These are phyloP conservation scores for Neurospora sp. DNA, from an alignment of 2,329 filamentous ascomycete species.

Conservation along the genomic window DNA sequence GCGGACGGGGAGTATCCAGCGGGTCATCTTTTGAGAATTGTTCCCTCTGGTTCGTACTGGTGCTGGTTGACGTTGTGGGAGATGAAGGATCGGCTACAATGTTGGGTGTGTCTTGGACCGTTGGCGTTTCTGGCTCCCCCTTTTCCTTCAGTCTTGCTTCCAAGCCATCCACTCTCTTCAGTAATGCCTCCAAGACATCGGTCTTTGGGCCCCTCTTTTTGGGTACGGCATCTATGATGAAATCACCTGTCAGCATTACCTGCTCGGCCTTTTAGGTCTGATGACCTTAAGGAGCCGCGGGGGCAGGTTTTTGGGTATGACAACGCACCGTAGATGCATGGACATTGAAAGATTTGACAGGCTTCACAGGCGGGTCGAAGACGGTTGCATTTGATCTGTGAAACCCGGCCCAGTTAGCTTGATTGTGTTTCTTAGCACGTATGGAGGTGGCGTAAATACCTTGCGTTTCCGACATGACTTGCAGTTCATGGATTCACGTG, in stretches of 20 bases:
- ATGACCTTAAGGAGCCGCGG: neutral
- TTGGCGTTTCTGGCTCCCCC: slow-evolving; percentile 29
- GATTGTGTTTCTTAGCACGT: neutral
- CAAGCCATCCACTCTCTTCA: slow-evolving; percentile 78
- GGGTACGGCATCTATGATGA: slow-evolving; percentile 62
- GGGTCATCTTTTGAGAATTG: neutral
- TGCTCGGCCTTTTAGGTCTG: neutral
- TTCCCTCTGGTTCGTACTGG: slow-evolving; percentile 8
- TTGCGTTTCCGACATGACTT: slow-evolving; percentile 90
- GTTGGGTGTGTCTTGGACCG: slow-evolving; percentile 19
- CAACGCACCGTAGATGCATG: slow-evolving; percentile 72
- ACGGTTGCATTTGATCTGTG: slow-evolving; percentile 84
- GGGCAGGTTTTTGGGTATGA: neutral
- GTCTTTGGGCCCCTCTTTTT: slow-evolving; percentile 89
- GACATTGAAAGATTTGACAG: slow-evolving; percentile 80
- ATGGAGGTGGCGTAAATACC: slow-evolving; percentile 36
- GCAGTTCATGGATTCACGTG: slow-evolving; percentile 89
- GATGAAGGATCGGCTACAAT: slow-evolving; percentile 13
- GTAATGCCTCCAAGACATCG: slow-evolving; percentile 72
- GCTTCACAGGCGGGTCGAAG: slow-evolving; percentile 78
- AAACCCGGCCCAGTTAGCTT: neutral
- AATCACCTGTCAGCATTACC: neutral
- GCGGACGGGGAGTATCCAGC: neutral
- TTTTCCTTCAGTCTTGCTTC: slow-evolving; percentile 70
- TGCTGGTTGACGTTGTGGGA: slow-evolving; percentile 12